A percentile compares a stretch with the other conserved stretches of the same genome.
phyloP scores from a whole-genome alignment of 2,329 filamentous ascomycete genomes.

The Seiridium unicorne region DNA sequence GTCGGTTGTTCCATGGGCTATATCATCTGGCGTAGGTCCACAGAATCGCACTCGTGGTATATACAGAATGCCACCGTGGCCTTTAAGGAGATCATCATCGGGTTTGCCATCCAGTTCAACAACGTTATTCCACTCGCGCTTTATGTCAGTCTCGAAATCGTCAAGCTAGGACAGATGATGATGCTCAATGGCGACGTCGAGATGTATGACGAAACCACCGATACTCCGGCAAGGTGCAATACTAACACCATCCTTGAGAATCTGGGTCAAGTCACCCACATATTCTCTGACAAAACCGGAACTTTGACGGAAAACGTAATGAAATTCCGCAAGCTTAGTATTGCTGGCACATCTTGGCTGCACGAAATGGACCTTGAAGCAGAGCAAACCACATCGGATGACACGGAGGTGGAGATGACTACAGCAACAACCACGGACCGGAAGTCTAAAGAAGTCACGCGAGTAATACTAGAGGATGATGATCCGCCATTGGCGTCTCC shows the following conservation, averaged over 20 bases:
- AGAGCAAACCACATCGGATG: conserved; percentile 2
- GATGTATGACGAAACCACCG: conserved; percentile 83
- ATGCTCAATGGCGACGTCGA: conserved; percentile 78
- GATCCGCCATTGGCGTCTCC: conserved; percentile 15
- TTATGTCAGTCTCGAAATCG: conserved; percentile 86
- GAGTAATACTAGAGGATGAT: conserved; percentile 11
- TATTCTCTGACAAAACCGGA: conserved; percentile 94
- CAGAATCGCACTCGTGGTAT: conserved; percentile 75
- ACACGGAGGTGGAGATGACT: neutral
- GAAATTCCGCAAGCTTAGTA: conserved; percentile 90
- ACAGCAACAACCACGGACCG: neutral
- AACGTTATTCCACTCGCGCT: conserved; percentile 90
- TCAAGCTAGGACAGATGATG: conserved; percentile 77
- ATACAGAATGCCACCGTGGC: conserved; percentile 67
- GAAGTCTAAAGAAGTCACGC: conserved; percentile 11
- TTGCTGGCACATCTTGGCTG: conserved; percentile 85
- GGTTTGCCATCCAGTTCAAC: conserved; percentile 95
- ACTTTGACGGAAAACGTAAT: conserved; percentile 94
- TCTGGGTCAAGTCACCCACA: conserved; percentile 82
- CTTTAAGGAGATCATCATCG: conserved; percentile 79
- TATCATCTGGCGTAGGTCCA: conserved; percentile 67
- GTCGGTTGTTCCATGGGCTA: conserved; percentile 83
- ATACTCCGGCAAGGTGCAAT: conserved; percentile 85
- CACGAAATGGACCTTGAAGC: conserved; percentile 68
- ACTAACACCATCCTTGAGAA: conserved; percentile 96